Conservation (phyloP, 1,284 basidiomycete species). For the Cystobasidium slooffiae region DNA sequence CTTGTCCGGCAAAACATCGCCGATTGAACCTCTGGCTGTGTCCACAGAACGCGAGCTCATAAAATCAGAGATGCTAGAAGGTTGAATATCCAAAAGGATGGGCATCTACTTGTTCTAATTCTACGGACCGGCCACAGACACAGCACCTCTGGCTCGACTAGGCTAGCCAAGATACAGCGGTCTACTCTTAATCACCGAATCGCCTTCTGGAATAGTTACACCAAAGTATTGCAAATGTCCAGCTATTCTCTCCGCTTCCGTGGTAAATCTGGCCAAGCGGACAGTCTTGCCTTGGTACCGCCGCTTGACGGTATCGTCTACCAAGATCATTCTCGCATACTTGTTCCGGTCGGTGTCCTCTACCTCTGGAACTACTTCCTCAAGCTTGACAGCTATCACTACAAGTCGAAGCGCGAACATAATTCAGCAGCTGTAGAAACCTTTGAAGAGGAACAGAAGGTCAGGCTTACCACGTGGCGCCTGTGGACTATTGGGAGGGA, state of each 20-base stretch:
- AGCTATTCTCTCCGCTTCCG: conserved; percentile 4
- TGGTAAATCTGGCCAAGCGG: neutral
- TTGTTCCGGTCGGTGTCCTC: conserved; percentile 12
- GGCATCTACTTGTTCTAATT: neutral
- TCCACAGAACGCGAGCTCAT: neutral
- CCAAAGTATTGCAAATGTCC: conserved; percentile 3
- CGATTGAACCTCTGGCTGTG: neutral
- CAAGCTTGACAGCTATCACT: conserved; percentile 25
- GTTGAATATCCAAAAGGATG: neutral
- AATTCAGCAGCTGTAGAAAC: neutral
- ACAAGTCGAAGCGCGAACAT: neutral
- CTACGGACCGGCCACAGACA: neutral
- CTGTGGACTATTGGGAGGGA: conserved; percentile 13
- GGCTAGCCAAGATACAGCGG: conserved; percentile 12
- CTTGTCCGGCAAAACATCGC: conserved; percentile 1
- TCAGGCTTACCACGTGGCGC: conserved; percentile 4
- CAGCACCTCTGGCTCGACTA: neutral
- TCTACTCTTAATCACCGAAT: conserved; percentile 1
- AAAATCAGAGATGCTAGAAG: too few species aligned
- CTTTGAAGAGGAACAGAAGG: neutral
- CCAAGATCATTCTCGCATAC: conserved; percentile 9
- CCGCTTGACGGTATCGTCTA: conserved; percentile 13
- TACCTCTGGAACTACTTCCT: conserved; percentile 12
- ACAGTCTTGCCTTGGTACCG: conserved; percentile 15
- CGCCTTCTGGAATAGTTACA: conserved; percentile 21